Evolutionary conservation across 148 eudicot genomes (phyloP).

Genomic region (Rhododendron simsii): DNA sequence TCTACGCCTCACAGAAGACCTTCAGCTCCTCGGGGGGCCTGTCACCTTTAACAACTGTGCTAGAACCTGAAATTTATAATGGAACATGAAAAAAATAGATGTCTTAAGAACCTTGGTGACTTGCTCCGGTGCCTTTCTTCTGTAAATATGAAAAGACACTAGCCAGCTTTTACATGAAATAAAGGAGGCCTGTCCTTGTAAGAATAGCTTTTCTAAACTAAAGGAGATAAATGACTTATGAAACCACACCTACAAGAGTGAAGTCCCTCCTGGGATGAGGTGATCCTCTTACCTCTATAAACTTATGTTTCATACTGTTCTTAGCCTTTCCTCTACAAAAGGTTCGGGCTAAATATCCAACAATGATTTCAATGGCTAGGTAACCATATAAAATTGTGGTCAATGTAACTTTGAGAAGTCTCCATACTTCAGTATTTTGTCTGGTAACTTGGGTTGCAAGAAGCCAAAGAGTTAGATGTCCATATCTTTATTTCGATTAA

Average conservation of each 20-base stretch:
- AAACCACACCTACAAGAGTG: no score
- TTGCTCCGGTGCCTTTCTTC: neutral
- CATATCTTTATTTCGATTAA: neutral
- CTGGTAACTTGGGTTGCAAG: neutral
- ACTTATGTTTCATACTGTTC: neutral
- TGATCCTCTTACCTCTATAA: neutral
- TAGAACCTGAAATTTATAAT: neutral
- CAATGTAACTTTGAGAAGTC: neutral
- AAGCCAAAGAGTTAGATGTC: neutral
- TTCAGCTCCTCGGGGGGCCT: neutral
- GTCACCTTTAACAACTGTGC: neutral
- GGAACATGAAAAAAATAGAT: neutral
- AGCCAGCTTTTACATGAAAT: neutral
- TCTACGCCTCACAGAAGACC: neutral
- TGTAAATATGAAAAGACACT: neutral
- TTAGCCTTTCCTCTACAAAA: neutral
- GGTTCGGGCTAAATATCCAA: slow-evolving; percentile 7
- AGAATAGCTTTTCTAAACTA: neutral
- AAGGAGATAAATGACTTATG: neutral
- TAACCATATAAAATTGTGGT: neutral
- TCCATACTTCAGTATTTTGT: neutral
- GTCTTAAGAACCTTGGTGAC: neutral
- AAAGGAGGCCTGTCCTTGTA: neutral
- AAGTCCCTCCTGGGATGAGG: neutral
- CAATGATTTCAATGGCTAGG: neutral